These are phyloP conservation scores for Pseudogymnoascus sp. DNA, from an alignment of 2,329 filamentous ascomycete genomes.

Conservation along the genomic window DNA sequence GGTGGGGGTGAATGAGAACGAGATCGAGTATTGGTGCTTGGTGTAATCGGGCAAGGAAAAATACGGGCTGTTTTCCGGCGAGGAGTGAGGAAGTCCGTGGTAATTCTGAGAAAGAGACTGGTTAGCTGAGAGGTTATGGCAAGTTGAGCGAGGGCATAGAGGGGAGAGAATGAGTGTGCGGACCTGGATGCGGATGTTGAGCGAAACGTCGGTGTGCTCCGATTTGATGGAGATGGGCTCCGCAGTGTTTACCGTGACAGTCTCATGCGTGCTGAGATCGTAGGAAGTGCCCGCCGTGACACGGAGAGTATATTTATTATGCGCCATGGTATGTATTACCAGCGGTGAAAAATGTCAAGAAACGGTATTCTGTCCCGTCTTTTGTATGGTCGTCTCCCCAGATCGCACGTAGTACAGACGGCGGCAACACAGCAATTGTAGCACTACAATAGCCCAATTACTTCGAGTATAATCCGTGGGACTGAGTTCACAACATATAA, in stretches of 20 bases:
- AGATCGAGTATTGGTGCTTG: conserved; percentile 69
- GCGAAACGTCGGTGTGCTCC: conserved; percentile 52
- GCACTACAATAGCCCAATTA: neutral
- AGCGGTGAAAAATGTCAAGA: conserved; percentile 4
- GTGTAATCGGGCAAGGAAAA: conserved; percentile 63
- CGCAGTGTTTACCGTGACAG: conserved; percentile 66
- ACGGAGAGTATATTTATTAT: conserved; percentile 63
- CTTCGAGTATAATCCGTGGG: neutral
- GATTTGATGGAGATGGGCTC: conserved; percentile 54
- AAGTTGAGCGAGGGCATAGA: conserved; percentile 1
- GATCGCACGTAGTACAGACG: neutral
- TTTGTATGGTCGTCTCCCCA: neutral
- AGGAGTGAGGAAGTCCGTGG: conserved; percentile 59
- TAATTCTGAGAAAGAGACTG: conserved; percentile 34
- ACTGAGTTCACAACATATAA: neutral
- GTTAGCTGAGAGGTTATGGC: conserved; percentile 9
- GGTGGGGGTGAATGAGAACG: conserved; percentile 70
- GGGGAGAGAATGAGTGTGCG: conserved; percentile 37
- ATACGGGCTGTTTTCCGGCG: conserved; percentile 65
- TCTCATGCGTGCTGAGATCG: conserved; percentile 59
- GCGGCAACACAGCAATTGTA: neutral
- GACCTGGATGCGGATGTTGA: conserved; percentile 65
- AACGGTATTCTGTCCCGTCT: neutral
- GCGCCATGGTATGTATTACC: conserved; percentile 39
- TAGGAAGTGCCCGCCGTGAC: conserved; percentile 77